phyloP scores from a whole-genome alignment of 148 eudicot species.

The Vaccinium macrocarpon region DNA sequence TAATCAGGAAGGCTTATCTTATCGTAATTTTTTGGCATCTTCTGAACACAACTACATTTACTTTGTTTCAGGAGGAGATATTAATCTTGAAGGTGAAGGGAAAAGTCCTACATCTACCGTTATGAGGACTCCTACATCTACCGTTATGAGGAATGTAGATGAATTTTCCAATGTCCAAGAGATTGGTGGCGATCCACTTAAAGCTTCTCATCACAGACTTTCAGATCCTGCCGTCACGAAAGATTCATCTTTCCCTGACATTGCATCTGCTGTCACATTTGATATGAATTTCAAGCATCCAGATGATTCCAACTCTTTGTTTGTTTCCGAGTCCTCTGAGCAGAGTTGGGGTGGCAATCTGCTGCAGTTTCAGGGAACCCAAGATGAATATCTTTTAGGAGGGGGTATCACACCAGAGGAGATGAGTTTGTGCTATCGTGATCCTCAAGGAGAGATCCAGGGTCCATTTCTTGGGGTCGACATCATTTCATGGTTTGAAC shows the following conservation, averaged over 20 bases:
- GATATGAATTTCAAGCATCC: constrained; percentile 40
- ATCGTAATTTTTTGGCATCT: not conserved
- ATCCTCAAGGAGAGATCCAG: constrained; percentile 97
- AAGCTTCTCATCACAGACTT: constrained; percentile 31
- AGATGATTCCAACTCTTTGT: constrained; percentile 51
- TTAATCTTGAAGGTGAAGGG: constrained; percentile 29
- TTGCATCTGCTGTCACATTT: constrained; percentile 24
- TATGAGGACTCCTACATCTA: constrained; percentile 16
- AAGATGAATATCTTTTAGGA: constrained; percentile 29
- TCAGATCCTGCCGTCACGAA: constrained; percentile 32
- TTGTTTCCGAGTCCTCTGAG: constrained; percentile 39
- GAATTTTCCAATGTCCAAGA: constrained; percentile 19
- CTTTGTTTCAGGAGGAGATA: constrained; percentile 34
- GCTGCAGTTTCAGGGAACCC: constrained; percentile 33
- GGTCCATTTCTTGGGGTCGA: constrained; percentile 97
- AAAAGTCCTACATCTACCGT: constrained; percentile 14
- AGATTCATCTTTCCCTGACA: constrained; percentile 27
- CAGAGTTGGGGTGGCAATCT: constrained; percentile 37
- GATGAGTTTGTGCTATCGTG: constrained; percentile 66
- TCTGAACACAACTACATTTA: constrained; percentile 16
- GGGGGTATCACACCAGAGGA: constrained; percentile 63
- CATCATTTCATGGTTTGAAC: constrained; percentile 94
- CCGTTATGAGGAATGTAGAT: constrained; percentile 20
- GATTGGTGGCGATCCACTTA: constrained; percentile 21
- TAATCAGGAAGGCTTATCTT: constrained; percentile 26